Evolutionary conservation across 2,329 filamentous ascomycete species (phyloP), one percentile per base, ranked within the genome.

Genomic region (Pestalotiopsis sp.): DNA sequence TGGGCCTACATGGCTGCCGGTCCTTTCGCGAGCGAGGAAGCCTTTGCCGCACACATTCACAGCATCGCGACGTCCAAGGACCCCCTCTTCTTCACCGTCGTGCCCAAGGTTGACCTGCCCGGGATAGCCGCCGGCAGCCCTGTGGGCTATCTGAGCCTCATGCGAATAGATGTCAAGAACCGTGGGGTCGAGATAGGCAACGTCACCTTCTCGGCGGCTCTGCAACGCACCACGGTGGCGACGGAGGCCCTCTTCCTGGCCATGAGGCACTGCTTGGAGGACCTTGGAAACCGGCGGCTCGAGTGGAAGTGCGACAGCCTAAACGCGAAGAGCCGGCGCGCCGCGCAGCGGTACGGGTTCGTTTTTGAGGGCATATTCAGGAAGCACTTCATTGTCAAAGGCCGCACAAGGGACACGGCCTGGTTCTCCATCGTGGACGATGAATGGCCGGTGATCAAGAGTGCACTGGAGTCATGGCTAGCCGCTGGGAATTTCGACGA

Each of bases 271-370:
- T 83, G 83, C 0, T 87, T 91, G 71, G 84, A 86, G 3, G 80
- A 82, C 2, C 74, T 91, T 25, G 82, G 85, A 0, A 90, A 88
- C 74, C 76, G 84, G 3, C 80, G 90, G 7, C 83, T 90, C 3
- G 89, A 91, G 75, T 92, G 90, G 89, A 92, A 91, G 73, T 88
- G 87, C 66, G 84, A 91, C 74, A 72, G 81, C 17, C 77, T 88
- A 12, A 92, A 92, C 73, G 79, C 72, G 45, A 80, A 84, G 0
- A 90, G 87, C 59, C 78, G 82, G 14, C 78, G 82, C 3, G 89
- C 90, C 0, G 90, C 90, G 0, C 68, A 78, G 71, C 79, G 90
- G 2, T 75, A 90, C 9, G 90, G 90, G 0, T 92, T 91, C 72
- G 76, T 76, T 0, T 87, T 79, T 72, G 90, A 92, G 75, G 90